Conservation (phyloP, 2,329 filamentous ascomycete species). For the Chaetomiaceae sp. region DNA sequence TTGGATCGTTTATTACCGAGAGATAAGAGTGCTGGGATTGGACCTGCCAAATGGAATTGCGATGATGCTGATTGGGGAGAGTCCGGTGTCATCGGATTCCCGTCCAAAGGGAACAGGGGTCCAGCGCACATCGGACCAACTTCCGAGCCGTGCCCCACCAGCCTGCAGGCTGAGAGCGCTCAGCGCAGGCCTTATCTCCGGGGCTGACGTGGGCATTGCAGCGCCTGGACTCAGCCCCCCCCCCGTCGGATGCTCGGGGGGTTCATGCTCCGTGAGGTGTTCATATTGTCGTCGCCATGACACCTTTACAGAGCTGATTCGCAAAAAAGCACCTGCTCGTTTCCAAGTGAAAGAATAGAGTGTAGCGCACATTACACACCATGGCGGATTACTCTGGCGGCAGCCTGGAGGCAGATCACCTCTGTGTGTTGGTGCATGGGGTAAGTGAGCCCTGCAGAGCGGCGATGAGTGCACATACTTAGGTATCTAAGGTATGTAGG, state of each 20-base stretch:
- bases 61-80: too few species aligned
- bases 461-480: too few species aligned
- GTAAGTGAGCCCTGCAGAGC: too few species aligned
- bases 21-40: too few species aligned
- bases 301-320: too few species aligned
- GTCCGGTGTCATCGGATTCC: background rate
- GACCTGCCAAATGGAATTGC: too few species aligned
- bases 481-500: too few species aligned
- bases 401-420: constrained; percentile 57
- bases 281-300: too few species aligned
- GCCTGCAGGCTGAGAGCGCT: too few species aligned
- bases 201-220: constrained; percentile 3
- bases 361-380: too few species aligned
- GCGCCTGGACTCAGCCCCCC: background rate
- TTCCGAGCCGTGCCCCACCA: background rate
- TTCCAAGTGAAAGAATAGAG: background rate
- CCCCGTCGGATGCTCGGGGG: background rate
- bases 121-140: constrained; percentile 1
- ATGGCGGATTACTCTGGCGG: constrained; percentile 47
- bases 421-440: constrained; percentile 74
- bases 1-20: too few species aligned
- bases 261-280: background rate
- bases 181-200: constrained; percentile 15
- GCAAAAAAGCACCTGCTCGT: background rate
- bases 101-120: too few species aligned